Evolutionary conservation across 192 early-diverging fungal genomes (phyloP), one percentile per base, ranked within the genome.

Genomic region (Haplosporangium gracile): DNA sequence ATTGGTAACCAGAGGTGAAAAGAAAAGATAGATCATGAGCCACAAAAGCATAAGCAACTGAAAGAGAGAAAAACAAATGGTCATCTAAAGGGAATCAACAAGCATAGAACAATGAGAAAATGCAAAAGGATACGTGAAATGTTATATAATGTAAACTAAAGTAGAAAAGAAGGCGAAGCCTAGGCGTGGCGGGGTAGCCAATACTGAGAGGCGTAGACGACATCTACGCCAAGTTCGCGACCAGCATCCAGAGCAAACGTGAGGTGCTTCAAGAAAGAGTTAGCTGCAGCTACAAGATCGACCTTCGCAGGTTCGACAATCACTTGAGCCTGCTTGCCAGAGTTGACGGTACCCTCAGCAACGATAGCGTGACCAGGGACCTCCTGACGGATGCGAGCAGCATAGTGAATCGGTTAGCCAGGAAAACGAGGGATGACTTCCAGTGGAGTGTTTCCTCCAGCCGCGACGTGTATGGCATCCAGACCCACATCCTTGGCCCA

Each of bases 381-480:
- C 4, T 91, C 87, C 76, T 91, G 88, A 77, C 90, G 93, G 76
- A 97, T 85, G 0, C 79, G 76, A 32, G 93, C 88, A 2, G 96
- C 88, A 77, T 95, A 95, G 1, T 93, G 94, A 16, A 97, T 95
- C 76, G 93, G 94, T 88, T 93, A 95, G 3, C 85, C 87, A 3
- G 88, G 88, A 2, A 51, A 78, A 29, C 90, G 57, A 3, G 85
- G 71, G 68, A 94, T 92, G 53, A 83, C 74, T 71, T 93, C 90
- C 22, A 65, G 45, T 15, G 93, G 89, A 22, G 88, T 89, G 75
- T 90, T 94, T 22, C 95, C 98, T 55, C 95, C 96, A 2, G 94
- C 89, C 15, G 96, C 97, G 73, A 91, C 91, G 80, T 98, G 96
- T 57, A 98, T 76, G 32, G 97, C 80, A 85, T 99, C 98, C 2